Evolutionary conservation across 352 stramenopile genomes (phyloP).

Genomic region (Phytophthora rubi): DNA sequence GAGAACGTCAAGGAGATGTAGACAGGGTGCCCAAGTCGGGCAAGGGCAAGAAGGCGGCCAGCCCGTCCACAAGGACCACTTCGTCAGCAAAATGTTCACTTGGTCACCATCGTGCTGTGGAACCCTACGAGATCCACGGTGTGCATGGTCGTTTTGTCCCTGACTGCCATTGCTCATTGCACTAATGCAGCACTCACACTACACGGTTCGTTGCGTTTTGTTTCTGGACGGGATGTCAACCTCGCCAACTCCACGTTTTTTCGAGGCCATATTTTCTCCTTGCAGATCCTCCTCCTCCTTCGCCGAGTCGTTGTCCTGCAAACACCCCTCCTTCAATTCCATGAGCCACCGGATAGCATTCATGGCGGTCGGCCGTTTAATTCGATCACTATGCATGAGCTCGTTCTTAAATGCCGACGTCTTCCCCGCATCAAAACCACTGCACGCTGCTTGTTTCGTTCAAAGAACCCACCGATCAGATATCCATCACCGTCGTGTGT

Average conservation of each 20-base stretch:
- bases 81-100: conserved; percentile 99
- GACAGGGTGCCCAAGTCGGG: conserved; percentile 98
- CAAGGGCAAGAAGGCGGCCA: conserved; percentile 96
- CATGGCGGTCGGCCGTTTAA: conserved; percentile 19
- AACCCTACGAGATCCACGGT: conserved; percentile 76
- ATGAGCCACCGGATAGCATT: neutral
- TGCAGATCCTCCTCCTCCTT: neutral
- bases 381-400: neutral
- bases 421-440: neutral
- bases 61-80: conserved; percentile 98
- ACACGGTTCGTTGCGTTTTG: neutral
- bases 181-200: too few relatives aligned
- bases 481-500: neutral
- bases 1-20: conserved; percentile 99
- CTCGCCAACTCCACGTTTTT: neutral
- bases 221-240: too few relatives aligned
- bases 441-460: neutral
- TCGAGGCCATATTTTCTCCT: neutral
- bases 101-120: conserved; percentile 98
- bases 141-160: too few relatives aligned
- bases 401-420: neutral
- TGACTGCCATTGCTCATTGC: too few relatives aligned
- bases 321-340: neutral
- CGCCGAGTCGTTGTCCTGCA: neutral
- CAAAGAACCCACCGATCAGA: neutral